Percentiles rank a stretch among this genome's conserved stretches.
Conservation (phyloP, 192 early-diverging fungal genomes). For the Neocallimastix lanati region DNA sequence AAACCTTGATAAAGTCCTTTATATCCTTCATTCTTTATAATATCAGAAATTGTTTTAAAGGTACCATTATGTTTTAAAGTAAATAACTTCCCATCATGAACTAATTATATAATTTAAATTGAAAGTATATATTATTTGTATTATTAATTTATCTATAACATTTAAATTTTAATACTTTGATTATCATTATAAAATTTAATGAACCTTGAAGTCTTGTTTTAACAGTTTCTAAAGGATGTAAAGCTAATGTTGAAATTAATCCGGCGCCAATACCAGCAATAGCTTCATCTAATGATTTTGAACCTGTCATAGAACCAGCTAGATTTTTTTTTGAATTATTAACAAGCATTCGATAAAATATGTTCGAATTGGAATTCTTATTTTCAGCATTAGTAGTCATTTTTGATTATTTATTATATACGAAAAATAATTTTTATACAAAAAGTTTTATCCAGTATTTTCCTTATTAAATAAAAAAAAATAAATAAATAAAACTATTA, state of each 20-base stretch:
- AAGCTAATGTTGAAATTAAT: constrained; percentile 50
- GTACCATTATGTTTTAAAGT: constrained; percentile 28
- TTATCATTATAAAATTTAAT: background rate
- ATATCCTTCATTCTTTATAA: constrained; percentile 36
- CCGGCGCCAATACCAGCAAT: constrained; percentile 77
- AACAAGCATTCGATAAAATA: background rate
- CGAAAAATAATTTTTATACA: too few relatives aligned
- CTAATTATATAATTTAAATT: background rate
- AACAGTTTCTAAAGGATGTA: constrained; percentile 89
- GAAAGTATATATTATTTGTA: too few relatives aligned
- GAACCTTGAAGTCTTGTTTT: constrained; percentile 78
- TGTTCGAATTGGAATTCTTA: background rate
- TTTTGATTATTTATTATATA: too few relatives aligned
- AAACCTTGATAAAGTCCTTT: constrained; percentile 81
- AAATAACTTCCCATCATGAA: background rate
- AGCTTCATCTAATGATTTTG: constrained; percentile 52
- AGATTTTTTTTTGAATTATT: background rate
- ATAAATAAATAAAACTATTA: too few relatives aligned
- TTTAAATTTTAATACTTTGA: too few relatives aligned
- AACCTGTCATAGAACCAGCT: background rate
- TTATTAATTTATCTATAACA: too few relatives aligned
- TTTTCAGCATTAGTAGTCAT: background rate
- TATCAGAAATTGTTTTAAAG: constrained; percentile 31
- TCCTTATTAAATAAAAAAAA: too few relatives aligned
- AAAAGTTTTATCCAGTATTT: too few relatives aligned